Evolutionary conservation across 768 basidiomycete genomes (phyloP).

Genomic region (Cystofilobasidium macerans): DNA sequence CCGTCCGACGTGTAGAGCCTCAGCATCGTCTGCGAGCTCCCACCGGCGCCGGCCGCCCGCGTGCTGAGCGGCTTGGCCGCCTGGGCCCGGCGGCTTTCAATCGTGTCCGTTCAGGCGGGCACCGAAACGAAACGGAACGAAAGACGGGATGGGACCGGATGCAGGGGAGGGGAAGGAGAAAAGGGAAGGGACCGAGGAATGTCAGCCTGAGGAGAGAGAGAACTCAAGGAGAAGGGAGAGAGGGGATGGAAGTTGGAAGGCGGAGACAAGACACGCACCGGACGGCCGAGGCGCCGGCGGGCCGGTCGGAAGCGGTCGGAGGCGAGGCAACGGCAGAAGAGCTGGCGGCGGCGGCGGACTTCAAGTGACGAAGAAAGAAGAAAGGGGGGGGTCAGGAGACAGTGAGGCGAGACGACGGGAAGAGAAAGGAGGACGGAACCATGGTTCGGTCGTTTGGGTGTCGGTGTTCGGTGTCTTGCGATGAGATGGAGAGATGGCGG

Average conservation of each 20-base stretch:
- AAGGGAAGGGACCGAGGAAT: not conserved
- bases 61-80: slow-evolving; percentile 62
- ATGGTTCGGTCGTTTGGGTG: no score
- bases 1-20: slow-evolving; percentile 92
- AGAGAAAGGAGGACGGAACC: no score
- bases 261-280: not conserved
- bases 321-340: slow-evolving; percentile 8
- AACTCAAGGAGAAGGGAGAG: no score
- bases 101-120: not conserved
- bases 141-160: not conserved
- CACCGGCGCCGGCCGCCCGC: slow-evolving; percentile 87
- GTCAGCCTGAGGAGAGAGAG: no score
- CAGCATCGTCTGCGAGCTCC: slow-evolving; percentile 95
- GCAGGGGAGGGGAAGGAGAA: no score
- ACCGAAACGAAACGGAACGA: not conserved
- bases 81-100: slow-evolving; percentile 40
- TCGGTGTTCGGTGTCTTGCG: no score
- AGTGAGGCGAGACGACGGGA: no score
- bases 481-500: no score
- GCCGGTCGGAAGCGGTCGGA: not conserved
- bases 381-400: not conserved
- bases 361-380: no score
- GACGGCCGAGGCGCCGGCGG: slow-evolving; percentile 6
- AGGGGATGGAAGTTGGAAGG: no score
- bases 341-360: not conserved